Conservation (phyloP, 2,329 filamentous ascomycete genomes). For the Alternaria angustiovoidea region DNA sequence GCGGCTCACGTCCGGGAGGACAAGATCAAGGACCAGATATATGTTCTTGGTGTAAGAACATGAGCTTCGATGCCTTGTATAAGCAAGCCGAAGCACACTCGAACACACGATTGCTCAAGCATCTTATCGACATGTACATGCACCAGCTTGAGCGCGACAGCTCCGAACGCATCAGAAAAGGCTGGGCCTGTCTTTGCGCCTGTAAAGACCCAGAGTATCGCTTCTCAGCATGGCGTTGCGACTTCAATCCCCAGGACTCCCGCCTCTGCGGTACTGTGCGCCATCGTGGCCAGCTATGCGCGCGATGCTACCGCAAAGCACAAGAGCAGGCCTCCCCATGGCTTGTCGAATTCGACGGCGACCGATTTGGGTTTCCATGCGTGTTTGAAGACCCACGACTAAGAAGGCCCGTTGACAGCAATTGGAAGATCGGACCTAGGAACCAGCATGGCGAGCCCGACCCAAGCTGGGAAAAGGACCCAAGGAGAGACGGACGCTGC, state of each 20-base stretch:
- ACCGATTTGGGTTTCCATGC: slow-evolving; percentile 33
- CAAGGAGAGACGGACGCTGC: slow-evolving; percentile 29
- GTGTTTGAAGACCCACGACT: slow-evolving; percentile 30
- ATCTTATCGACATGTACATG: slow-evolving; percentile 27
- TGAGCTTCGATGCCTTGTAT: slow-evolving; percentile 34
- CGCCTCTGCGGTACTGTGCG: slow-evolving; percentile 31
- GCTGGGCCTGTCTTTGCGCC: slow-evolving; percentile 31
- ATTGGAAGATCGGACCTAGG: slow-evolving; percentile 31
- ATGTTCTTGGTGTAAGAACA: slow-evolving; percentile 37
- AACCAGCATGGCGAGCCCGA: slow-evolving; percentile 28
- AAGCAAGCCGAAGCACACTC: slow-evolving; percentile 20
- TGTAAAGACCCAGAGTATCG: slow-evolving; percentile 33
- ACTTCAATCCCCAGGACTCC: slow-evolving; percentile 32
- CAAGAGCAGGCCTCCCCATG: slow-evolving; percentile 28
- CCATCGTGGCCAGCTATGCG: slow-evolving; percentile 32
- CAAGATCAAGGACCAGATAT: slow-evolving; percentile 30
- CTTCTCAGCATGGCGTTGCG: slow-evolving; percentile 27
- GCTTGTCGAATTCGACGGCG: slow-evolving; percentile 33
- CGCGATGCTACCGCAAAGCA: slow-evolving; percentile 31
- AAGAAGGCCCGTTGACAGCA: slow-evolving; percentile 22
- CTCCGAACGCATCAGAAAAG: slow-evolving; percentile 29
- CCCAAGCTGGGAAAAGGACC: slow-evolving; percentile 35
- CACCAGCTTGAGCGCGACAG: slow-evolving; percentile 29
- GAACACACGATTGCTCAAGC: slow-evolving; percentile 19
- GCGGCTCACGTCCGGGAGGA: slow-evolving; percentile 27